Base-by-base conservation (phyloP, 495 filamentous ascomycete species). In the Penicillium roqueforti region DNA sequence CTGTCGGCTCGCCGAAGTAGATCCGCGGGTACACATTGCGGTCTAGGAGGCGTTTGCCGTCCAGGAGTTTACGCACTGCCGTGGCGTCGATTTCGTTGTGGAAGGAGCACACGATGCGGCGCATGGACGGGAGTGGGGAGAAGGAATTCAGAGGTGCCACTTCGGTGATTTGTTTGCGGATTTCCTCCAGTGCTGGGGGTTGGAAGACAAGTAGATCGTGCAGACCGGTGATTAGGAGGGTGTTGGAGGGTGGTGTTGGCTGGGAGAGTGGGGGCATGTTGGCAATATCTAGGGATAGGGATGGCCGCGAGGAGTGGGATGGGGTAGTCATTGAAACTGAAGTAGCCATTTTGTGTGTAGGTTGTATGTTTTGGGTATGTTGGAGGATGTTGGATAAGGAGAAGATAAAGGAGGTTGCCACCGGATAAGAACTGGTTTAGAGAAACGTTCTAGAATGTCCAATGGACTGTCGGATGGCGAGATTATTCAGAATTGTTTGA, bases 51-150 rank as follows among this genome's bases (percentile, higher is more conserved):
- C 73, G 68, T 53, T 85, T 77, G 54, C 81, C 84, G 61, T 93
- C 88, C 57, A 93, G 84, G 40, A 84, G 69, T 41, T 84, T 70
- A 59, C 87, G 86, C 51, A 91, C 82, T 26, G 69, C 65, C 64
- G 92, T 85, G 31, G 93, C 91, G 51, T 85, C 85, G 37, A 86
- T 79, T 47, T 79, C 79, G 55, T 80, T 80, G 66, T 78, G 77
- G 81, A 97, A 97, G 44, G 91, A 93, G 62, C 87, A 87, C 63
- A 96, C 80, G 66, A 98, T 92, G 63, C 93, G 88, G 62, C 87
- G 87, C 77, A 97, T 85, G 16, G 90, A 96, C 56, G 90, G 92
- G 32, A 98, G 82, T 0, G 93, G 93, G 29, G 90, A 88, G 83
- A 91, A 97, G 52, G 86, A 83, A 76, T 93, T 85, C 53, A 97